Evolutionary conservation across 345 rosid genomes (phyloP).

Genomic region (Camelina laxa): DNA sequence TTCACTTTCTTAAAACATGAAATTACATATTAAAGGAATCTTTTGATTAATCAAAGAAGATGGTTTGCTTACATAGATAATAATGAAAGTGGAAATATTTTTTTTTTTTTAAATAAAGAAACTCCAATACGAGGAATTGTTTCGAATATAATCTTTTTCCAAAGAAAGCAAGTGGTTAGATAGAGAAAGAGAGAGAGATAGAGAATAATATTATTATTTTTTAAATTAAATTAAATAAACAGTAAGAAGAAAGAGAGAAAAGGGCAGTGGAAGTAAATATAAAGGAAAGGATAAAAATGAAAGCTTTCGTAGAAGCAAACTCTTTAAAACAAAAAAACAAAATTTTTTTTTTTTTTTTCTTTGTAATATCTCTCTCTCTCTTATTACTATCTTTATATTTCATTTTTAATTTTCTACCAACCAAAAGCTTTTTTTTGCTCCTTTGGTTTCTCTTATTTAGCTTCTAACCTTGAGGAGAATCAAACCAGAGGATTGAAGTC

Average conservation of each 20-base stretch:
- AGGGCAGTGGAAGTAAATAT: slow-evolving; percentile 33
- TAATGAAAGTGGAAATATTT: slow-evolving; percentile 35
- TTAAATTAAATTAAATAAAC: background rate
- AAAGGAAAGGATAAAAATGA: slow-evolving; percentile 45
- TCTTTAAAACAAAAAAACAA: background rate
- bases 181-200: slow-evolving; percentile 42
- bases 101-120: slow-evolving; percentile 14
- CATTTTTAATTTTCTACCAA: slow-evolving; percentile 24
- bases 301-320: slow-evolving; percentile 60
- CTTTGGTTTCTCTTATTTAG: slow-evolving; percentile 46
- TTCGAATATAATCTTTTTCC: slow-evolving; percentile 45
- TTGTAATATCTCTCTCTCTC: slow-evolving; percentile 26
- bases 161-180: slow-evolving; percentile 56
- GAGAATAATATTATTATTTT: no score
- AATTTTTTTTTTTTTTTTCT: background rate
- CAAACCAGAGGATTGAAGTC: slow-evolving; percentile 43
- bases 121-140: slow-evolving; percentile 41
- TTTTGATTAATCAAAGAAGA: slow-evolving; percentile 37
- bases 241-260: slow-evolving; percentile 38
- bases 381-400: slow-evolving; percentile 40
- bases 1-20: slow-evolving; percentile 44
- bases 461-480: slow-evolving; percentile 48
- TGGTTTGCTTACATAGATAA: slow-evolving; percentile 33
- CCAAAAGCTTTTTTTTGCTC: slow-evolving; percentile 29
- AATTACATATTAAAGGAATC: slow-evolving; percentile 43